phyloP scores from a whole-genome alignment of 1,139 yeast species.

The Entelexis sorbosivorans region DNA sequence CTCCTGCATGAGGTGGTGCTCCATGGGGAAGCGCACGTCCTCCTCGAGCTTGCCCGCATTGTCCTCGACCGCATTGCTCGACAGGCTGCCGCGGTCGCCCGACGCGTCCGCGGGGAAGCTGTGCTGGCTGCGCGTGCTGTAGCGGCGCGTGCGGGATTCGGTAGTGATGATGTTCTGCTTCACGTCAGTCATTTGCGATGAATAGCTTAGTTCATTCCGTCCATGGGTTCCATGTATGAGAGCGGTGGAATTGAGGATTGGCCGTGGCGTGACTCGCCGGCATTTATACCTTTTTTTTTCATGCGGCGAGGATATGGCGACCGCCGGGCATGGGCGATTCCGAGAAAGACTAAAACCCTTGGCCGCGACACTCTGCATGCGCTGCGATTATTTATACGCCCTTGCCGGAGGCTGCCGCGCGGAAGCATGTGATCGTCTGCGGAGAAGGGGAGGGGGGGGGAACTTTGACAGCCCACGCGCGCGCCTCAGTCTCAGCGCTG shows the following conservation, averaged over 20 bases:
- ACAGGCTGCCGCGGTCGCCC: not conserved
- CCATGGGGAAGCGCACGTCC: slow-evolving; percentile 13
- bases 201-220: slow-evolving; percentile 1
- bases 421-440: not conserved
- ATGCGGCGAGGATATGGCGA: not conserved
- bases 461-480: too few species aligned
- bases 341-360: not conserved
- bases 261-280: not conserved
- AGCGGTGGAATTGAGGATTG: not conserved
- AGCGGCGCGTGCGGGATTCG: slow-evolving; percentile 4
- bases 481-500: too few species aligned
- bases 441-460: too few species aligned
- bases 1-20: slow-evolving; percentile 10
- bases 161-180: slow-evolving; percentile 1
- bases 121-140: slow-evolving; percentile 2
- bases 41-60: slow-evolving; percentile 10
- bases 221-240: not conserved
- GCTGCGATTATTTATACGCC: not conserved
- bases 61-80: slow-evolving; percentile 4
- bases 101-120: not conserved
- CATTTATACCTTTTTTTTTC: not conserved
- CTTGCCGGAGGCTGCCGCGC: not conserved
- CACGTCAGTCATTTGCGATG: slow-evolving; percentile 5
- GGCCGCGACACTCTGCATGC: not conserved
- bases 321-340: not conserved